Conservation (phyloP, 2,329 filamentous ascomycete genomes). For the Huntiella abstrusa region DNA sequence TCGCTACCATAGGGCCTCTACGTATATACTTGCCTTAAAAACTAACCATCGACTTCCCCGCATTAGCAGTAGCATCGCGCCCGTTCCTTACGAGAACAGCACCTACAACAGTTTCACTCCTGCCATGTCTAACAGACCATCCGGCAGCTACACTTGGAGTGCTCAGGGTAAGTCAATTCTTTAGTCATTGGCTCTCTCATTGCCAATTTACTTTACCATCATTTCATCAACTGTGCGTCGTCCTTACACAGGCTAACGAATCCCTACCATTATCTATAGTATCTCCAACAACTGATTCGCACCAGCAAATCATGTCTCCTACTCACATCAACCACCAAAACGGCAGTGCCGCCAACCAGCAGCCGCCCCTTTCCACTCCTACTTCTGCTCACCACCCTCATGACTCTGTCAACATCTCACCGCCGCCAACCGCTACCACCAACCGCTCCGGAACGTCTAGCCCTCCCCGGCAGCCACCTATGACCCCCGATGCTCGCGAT, state of each 20-base stretch:
- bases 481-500: constrained; percentile 42
- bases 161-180: constrained; percentile 3
- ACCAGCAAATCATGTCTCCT: constrained; percentile 8
- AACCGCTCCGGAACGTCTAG: constrained; percentile 36
- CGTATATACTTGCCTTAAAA: too few relatives aligned
- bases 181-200: too few relatives aligned
- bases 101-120: constrained; percentile 9
- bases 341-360: not conserved
- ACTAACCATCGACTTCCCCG: too few relatives aligned
- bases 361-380: not conserved
- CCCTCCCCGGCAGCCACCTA: constrained; percentile 30
- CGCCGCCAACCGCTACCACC: constrained; percentile 22
- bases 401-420: constrained; percentile 26
- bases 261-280: not conserved
- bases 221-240: too few relatives aligned
- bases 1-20: too few relatives aligned
- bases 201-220: too few relatives aligned
- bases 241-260: too few relatives aligned
- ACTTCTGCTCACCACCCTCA: constrained; percentile 10
- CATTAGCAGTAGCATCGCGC: too few relatives aligned
- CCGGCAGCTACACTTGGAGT: constrained; percentile 5
- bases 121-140: constrained; percentile 11
- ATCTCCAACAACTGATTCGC: constrained; percentile 6
- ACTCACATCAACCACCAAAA: constrained; percentile 4
- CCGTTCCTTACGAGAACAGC: constrained; percentile 6